Percentiles rank a stretch among this genome's conserved stretches.
phyloP scores from a whole-genome alignment of 2,329 filamentous ascomycete genomes.

The Cryphonectria naterciae region DNA sequence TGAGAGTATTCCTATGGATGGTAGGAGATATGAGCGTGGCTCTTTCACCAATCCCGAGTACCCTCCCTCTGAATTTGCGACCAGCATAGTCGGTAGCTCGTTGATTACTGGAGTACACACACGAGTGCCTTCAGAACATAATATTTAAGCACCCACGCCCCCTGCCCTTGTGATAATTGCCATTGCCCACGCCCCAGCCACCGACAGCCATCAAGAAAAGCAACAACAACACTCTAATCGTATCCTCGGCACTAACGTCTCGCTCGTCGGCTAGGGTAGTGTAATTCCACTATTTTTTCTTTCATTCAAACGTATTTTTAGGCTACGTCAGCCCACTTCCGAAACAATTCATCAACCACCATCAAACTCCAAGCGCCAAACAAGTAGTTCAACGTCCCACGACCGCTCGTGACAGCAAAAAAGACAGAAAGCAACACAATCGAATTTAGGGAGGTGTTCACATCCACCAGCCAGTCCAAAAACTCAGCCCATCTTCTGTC shows the following conservation, averaged over 20 bases:
- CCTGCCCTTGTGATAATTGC: no score
- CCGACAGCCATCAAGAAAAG: neutral
- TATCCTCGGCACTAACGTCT: neutral
- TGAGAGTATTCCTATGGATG: neutral
- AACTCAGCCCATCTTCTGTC: conserved; percentile 49
- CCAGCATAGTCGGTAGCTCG: neutral
- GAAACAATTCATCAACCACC: neutral
- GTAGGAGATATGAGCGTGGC: neutral
- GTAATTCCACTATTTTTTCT: neutral
- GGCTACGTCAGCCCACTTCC: neutral
- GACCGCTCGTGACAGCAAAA: conserved; percentile 1
- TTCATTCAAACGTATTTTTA: neutral
- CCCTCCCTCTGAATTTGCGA: no score
- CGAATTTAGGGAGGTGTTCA: neutral
- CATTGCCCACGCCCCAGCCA: neutral
- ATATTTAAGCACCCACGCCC: no score
- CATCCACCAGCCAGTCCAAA: neutral
- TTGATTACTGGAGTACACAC: neutral
- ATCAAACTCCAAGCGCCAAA: conserved; percentile 18
- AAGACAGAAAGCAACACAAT: neutral
- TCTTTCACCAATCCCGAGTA: neutral
- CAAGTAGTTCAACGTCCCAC: neutral
- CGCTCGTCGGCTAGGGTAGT: neutral
- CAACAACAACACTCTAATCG: neutral
- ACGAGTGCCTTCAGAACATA: neutral